phyloP scores from a whole-genome alignment of 805 yeast species.

The Metschnikowia arizonensis region DNA sequence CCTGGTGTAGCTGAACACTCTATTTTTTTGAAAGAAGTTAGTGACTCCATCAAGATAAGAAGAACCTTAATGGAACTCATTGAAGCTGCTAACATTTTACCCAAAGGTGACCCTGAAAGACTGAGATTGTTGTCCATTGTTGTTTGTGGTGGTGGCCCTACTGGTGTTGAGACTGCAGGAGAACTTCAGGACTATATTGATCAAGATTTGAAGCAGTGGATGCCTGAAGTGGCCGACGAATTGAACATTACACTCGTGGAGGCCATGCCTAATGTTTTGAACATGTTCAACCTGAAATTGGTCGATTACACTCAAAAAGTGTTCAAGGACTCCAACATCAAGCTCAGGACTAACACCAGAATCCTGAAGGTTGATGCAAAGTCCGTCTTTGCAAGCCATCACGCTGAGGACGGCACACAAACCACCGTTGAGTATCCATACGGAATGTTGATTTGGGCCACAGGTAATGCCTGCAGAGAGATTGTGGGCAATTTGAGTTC shows the following conservation, averaged over 20 bases:
- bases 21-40: conserved; percentile 82
- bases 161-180: conserved; percentile 97
- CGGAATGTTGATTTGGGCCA: conserved; percentile 95
- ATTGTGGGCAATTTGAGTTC: conserved; percentile 63
- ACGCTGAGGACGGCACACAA: conserved; percentile 59
- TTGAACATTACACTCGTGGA: conserved; percentile 82
- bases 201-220: conserved; percentile 85
- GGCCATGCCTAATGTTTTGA: conserved; percentile 85
- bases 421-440: conserved; percentile 68
- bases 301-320: conserved; percentile 77
- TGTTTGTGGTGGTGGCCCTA: conserved; percentile 98
- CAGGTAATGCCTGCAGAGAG: conserved; percentile 89
- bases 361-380: conserved; percentile 78
- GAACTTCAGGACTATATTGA: conserved; percentile 92
- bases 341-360: conserved; percentile 79
- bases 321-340: conserved; percentile 62
- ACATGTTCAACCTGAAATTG: conserved; percentile 64
- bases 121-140: conserved; percentile 80
- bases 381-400: conserved; percentile 65
- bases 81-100: conserved; percentile 81
- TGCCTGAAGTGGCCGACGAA: conserved; percentile 80
- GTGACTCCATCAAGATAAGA: conserved; percentile 83
- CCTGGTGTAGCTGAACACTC: conserved; percentile 92
- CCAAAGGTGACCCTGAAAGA: conserved; percentile 73
- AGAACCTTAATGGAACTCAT: conserved; percentile 78